Percentiles rank a stretch among this genome's conserved stretches.
Evolutionary conservation across 164 flowering plant species (phyloP).

Genomic region (Euptelea pleiosperma): DNA sequence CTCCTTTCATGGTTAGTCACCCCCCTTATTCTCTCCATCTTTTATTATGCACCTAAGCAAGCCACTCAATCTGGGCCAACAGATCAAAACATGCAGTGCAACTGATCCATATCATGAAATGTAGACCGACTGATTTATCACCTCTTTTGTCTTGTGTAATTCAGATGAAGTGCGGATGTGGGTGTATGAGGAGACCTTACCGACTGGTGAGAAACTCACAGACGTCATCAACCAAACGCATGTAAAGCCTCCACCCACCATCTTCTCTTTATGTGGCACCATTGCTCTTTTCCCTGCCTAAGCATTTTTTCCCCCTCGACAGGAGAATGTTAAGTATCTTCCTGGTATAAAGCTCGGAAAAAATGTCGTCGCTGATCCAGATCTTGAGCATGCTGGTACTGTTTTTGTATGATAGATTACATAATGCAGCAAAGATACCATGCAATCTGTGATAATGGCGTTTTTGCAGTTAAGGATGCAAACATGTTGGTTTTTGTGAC

Average conservation of each 20-base stretch:
- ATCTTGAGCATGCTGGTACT: slow-evolving; percentile 90
- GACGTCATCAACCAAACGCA: slow-evolving; percentile 67
- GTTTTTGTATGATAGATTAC: too few species aligned
- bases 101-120: too few species aligned
- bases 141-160: too few species aligned
- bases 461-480: slow-evolving; percentile 76
- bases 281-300: neutral
- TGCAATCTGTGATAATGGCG: slow-evolving; percentile 5
- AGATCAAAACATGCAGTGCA: too few species aligned
- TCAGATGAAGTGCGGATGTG: slow-evolving; percentile 99
- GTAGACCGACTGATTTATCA: too few species aligned
- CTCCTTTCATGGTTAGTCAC: slow-evolving; percentile 55
- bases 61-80: too few species aligned
- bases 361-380: slow-evolving; percentile 90
- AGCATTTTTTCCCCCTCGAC: neutral
- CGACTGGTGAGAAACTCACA: slow-evolving; percentile 81
- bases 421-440: too few species aligned
- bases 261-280: neutral
- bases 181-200: slow-evolving; percentile 87
- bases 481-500: slow-evolving; percentile 89
- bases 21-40: too few species aligned
- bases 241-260: slow-evolving; percentile 47
- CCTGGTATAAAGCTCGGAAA: slow-evolving; percentile 93
- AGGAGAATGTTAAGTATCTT: slow-evolving; percentile 96
- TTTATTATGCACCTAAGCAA: too few species aligned